Evolutionary conservation across 257 asterid genomes (phyloP), one percentile per base, ranked within the genome.

Genomic region (Forsythia viridissima): DNA sequence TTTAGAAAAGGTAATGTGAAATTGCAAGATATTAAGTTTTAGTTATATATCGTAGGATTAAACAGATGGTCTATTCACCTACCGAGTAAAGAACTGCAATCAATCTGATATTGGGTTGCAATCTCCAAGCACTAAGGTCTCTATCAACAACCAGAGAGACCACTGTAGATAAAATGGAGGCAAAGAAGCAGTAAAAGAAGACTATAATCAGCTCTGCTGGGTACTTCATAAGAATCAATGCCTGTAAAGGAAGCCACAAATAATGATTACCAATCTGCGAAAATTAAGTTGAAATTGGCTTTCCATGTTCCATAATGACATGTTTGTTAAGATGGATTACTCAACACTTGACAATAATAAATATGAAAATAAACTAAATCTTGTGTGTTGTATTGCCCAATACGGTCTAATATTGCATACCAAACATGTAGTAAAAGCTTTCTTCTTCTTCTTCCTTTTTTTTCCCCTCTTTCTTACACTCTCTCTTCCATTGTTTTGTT

Each of bases 121-220:
- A 79, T 1, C 85, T 52, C 98, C 98, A 94, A 59, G 93, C 86
- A 87, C 88, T 91, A 65, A 74, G 75, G 79, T 92, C 92, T 51
- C 72, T 77, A 79, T 85, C 96, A 48, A 88, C 86, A 67, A 91
- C 52, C 77, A 92, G 84, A 80, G 98, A 90, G 39, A 86, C 88
- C 7, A 51, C 18, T 6, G 92, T 78, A 15, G 98, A 90, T 72
- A 94, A 80, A 85, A 94, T 85, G 85, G 96, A 89, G 20, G 95
- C 92, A 86, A 91, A 94, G 80, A 89, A 89, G 92, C 96, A 92
- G 91, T 91, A 94, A 83, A 94, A 93, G 93, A 88, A 93, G 76
- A 93, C 98, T 79, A 93, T 81, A 71, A 94, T 85, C 86, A 94
- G 87, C 88, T 91, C 99, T 15, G 94, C 98, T 16, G 96, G 94